phyloP scores from a whole-genome alignment of 169 alveolate genomes.

The Cryptosporidium meleagridis region DNA sequence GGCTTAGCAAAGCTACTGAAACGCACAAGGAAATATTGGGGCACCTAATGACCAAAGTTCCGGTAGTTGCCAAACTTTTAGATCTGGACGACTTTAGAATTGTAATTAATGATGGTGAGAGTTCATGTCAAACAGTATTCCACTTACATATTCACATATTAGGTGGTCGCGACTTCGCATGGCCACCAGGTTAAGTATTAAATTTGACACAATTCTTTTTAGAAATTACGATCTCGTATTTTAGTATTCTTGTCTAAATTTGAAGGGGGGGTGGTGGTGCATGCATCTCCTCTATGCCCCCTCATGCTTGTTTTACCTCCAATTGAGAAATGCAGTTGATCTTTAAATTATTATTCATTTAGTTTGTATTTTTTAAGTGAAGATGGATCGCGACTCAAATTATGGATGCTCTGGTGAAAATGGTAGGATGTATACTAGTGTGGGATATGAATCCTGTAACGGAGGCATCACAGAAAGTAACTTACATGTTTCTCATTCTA shows the following conservation, averaged over 20 bases:
- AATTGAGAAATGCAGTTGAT: background rate
- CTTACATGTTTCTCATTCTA: constrained; percentile 6
- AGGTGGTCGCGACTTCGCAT: constrained; percentile 84
- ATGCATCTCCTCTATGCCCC: constrained; percentile 56
- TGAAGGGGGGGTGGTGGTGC: constrained; percentile 40
- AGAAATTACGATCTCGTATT: constrained; percentile 56
- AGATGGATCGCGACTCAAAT: constrained; percentile 1
- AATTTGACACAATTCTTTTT: constrained; percentile 33
- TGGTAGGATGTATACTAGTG: background rate
- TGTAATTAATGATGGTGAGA: constrained; percentile 92
- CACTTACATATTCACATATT: constrained; percentile 90
- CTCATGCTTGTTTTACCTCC: background rate
- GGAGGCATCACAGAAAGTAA: background rate
- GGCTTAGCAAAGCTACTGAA: constrained; percentile 88
- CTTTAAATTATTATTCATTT: constrained; percentile 34
- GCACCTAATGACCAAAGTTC: constrained; percentile 87
- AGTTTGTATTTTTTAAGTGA: background rate
- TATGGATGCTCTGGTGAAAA: background rate
- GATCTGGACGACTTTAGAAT: constrained; percentile 90
- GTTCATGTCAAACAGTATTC: constrained; percentile 90
- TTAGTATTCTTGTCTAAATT: constrained; percentile 46
- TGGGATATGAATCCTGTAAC: constrained; percentile 2
- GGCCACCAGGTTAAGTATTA: constrained; percentile 89
- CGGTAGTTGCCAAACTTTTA: constrained; percentile 86
- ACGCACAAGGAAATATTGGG: constrained; percentile 88